Evolutionary conservation across 2,329 filamentous ascomycete species (phyloP).

Genomic region (Pestalotiopsis sp.): DNA sequence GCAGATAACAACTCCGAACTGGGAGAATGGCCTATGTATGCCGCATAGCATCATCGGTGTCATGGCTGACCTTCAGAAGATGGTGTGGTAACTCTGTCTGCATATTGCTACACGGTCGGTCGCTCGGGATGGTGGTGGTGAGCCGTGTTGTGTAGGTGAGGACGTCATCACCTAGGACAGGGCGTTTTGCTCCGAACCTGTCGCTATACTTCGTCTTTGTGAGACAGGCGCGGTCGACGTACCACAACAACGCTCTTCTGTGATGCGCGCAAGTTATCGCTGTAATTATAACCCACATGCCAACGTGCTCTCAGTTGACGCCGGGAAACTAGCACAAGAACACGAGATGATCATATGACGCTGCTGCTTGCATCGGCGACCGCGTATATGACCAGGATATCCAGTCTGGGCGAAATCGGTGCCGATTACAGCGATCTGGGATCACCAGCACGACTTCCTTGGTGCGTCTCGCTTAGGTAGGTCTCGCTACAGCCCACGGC

Average conservation of each 20-base stretch:
- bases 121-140: neutral
- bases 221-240: neutral
- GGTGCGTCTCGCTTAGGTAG: neutral
- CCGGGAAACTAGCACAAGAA: too few relatives aligned
- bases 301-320: too few relatives aligned
- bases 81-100: neutral
- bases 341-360: too few relatives aligned
- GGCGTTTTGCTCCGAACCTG: neutral
- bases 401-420: too few relatives aligned
- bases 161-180: neutral
- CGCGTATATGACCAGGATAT: too few relatives aligned
- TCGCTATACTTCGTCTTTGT: neutral
- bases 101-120: neutral
- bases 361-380: too few relatives aligned
- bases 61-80: neutral
- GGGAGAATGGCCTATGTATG: neutral
- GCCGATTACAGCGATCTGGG: too few relatives aligned
- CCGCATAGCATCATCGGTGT: neutral
- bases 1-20: neutral
- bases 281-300: neutral
- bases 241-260: neutral
- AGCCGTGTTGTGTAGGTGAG: neutral
- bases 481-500: neutral
- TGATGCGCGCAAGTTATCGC: neutral
- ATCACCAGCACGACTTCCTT: neutral